Evolutionary conservation across 2,329 filamentous ascomycete genomes (phyloP), one percentile per base, ranked within the genome.

Genomic region (Fonsecaea pugnacius): DNA sequence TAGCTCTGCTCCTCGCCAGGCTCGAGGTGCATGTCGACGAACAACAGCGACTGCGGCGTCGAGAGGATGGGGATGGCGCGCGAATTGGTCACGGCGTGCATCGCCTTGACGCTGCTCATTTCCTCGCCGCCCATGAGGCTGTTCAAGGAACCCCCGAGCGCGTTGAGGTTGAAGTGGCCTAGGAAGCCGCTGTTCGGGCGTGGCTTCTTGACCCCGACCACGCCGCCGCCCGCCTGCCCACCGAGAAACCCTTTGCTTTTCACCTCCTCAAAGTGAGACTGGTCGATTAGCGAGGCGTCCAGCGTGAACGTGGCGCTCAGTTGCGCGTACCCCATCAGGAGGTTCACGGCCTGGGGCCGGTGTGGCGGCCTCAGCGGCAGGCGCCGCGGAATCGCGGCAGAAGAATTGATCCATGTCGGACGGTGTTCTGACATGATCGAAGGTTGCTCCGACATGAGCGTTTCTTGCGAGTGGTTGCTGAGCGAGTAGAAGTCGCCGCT

Each of bases 311-410:
- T 93, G 3, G 95, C 95, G 76, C 92, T 91, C 2, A 98, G 87
- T 72, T 99, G 95, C 2, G 91, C 94, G 77, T 96, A 99, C 0
- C 93, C 95, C 95, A 99, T 99, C 87, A 99, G 96, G 60, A 99
- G 79, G 1, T 89, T 89, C 75, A 98, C 93, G 0, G 91, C 87
- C 62, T 67, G 68, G 43, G 82, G 75, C 71, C 79, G 81, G 72
- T 70, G 67, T 30, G 51, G 36, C 3, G 64, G 62, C 48, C 52
- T 64, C 58, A 70, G 50, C 6, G 60, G 27, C 32, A 72, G 72
- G 66, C 84, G 75, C 35, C 88, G 86, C 18, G 87, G 80, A 14
- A 90, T 74, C 3, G 27, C 27, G 50, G 82, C 78, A 50, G 77
- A 67, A 0, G 76, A 76, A 63, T 81, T 71, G 40, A 52, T 53